Base-by-base conservation (phyloP, 805 yeast species). In the Candida lessepsii region DNA sequence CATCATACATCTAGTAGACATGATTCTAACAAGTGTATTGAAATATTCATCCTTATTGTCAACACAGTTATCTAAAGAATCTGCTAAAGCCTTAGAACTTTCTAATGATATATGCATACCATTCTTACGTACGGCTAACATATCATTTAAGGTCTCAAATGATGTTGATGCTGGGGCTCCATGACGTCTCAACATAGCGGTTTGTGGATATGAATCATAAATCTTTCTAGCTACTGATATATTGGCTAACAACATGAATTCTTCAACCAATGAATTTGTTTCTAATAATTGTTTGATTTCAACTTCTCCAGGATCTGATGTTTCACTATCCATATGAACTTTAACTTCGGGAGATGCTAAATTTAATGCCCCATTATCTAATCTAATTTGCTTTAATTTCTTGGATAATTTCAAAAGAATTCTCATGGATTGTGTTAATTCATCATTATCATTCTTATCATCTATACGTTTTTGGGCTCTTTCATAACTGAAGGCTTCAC, bases 1-100 rank as follows among this genome's bases (percentile, higher is more conserved):
- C 85, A 89, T 87, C 99, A 93, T 93, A 65, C 98, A 91, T 54
- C 99, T 77, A 0, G 99, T 93, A 6, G 97, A 93, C 96, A 93
- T 84, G 49, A 93, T 93, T 62, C 99, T 81, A 5, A 91, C 73
- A 52, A 93, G 72, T 0, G 97, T 93, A 63, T 93, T 93, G 75
- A 93, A 88, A 57, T 87, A 93, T 5, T 90, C 83, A 61, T 93
- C 98, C 0, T 76, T 57, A 17, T 81, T 77, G 61, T 91, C 98
- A 24, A 68, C 78, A 63, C 96, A 88, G 42, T 86, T 74, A 58
- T 93, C 99, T 37, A 93, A 71, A 14, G 97, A 89, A 54, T 90
- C 96, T 2, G 99, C 98, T 32, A 93, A 73, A 0, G 96, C 86
- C 54, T 83, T 86, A 1, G 97, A 90, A 13, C 90, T 81, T 51